Conservation (phyloP, 805 yeast genomes). For the Tetrapisispora fleetii region DNA sequence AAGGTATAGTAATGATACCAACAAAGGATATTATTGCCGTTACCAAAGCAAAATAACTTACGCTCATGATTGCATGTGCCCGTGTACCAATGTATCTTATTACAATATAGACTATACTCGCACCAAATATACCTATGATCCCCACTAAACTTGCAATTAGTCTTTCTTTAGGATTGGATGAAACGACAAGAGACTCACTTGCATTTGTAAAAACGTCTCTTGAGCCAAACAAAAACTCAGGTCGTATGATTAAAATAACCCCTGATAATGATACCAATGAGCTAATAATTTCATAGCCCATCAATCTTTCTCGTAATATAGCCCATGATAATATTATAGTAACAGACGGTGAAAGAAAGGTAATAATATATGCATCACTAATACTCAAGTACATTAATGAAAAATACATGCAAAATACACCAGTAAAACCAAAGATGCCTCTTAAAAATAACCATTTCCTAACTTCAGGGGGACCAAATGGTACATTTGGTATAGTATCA, state of each 20-base stretch:
- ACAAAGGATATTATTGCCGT: slow-evolving; percentile 44
- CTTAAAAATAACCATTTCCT: slow-evolving; percentile 45
- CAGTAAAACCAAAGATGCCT: slow-evolving; percentile 65
- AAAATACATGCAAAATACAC: slow-evolving; percentile 68
- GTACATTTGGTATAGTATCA: slow-evolving; percentile 41
- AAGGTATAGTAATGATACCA: slow-evolving; percentile 47
- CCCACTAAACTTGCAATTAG: slow-evolving; percentile 52
- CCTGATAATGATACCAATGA: slow-evolving; percentile 60
- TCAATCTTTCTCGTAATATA: slow-evolving; percentile 53
- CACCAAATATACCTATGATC: slow-evolving; percentile 57
- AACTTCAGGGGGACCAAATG: slow-evolving; percentile 56
- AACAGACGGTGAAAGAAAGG: slow-evolving; percentile 66
- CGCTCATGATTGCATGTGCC: slow-evolving; percentile 73
- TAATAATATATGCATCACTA: slow-evolving; percentile 70
- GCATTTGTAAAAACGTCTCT: background rate
- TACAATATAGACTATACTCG: slow-evolving; percentile 55
- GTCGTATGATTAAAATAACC: slow-evolving; percentile 71
- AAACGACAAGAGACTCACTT: background rate
- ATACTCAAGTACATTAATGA: slow-evolving; percentile 62
- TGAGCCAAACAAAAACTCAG: slow-evolving; percentile 61
- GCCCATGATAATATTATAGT: slow-evolving; percentile 66
- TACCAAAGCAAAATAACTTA: slow-evolving; percentile 58
- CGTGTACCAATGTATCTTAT: slow-evolving; percentile 63
- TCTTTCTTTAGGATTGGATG: slow-evolving; percentile 39
- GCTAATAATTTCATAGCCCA: slow-evolving; percentile 55